phyloP scores from a whole-genome alignment of 352 stramenopile genomes.

The Peronospora belbahrii region DNA sequence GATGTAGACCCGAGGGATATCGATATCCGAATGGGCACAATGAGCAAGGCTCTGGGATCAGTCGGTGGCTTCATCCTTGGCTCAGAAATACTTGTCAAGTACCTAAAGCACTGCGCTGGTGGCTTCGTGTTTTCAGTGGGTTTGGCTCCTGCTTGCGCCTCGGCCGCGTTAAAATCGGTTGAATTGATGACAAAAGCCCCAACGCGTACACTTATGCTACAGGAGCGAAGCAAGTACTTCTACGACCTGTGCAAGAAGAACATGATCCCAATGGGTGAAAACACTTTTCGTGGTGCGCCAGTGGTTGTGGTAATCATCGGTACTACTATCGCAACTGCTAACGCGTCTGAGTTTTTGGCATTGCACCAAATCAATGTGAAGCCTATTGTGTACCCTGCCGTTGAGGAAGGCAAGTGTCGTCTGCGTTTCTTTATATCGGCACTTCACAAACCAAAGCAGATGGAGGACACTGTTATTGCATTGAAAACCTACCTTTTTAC shows the following conservation, averaged over 20 bases:
- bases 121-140: constrained; percentile 79
- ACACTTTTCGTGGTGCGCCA: constrained; percentile 40
- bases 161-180: constrained; percentile 59
- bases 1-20: constrained; percentile 36
- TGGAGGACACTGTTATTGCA: constrained; percentile 45
- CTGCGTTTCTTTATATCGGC: constrained; percentile 84
- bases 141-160: constrained; percentile 57
- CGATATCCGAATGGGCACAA: constrained; percentile 63
- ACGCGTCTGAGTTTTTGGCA: constrained; percentile 56
- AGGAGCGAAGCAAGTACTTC: constrained; percentile 64
- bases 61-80: constrained; percentile 61
- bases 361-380: constrained; percentile 69
- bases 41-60: constrained; percentile 66
- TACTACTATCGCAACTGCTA: constrained; percentile 67
- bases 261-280: constrained; percentile 19
- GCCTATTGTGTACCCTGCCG: constrained; percentile 78
- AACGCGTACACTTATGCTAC: constrained; percentile 51
- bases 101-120: constrained; percentile 56
- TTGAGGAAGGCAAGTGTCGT: constrained; percentile 78
- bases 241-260: constrained; percentile 65
- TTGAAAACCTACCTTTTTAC: constrained; percentile 33
- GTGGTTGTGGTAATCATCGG: constrained; percentile 78
- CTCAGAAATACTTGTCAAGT: constrained; percentile 40
- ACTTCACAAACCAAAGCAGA: constrained; percentile 57
- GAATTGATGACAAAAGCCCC: constrained; percentile 54